A percentile compares a stretch with the other conserved stretches of the same genome.
phyloP scores from a whole-genome alignment of 2,329 filamentous ascomycete species.

The Xylaria sp. region DNA sequence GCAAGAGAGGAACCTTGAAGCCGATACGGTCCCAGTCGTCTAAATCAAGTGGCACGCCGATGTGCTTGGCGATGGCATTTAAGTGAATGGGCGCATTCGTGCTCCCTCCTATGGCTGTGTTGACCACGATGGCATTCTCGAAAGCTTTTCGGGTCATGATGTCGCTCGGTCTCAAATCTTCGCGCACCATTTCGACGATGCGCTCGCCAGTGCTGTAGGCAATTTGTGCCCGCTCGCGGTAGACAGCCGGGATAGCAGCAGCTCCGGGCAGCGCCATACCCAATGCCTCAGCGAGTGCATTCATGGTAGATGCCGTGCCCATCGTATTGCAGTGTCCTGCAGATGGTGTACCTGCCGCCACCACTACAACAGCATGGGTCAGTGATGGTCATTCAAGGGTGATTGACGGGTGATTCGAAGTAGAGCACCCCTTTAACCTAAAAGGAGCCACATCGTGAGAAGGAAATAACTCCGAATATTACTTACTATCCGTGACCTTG shows the following conservation, averaged over 20 bases:
- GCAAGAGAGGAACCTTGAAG: constrained; percentile 60
- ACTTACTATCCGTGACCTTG: constrained; percentile 54
- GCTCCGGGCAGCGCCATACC: constrained; percentile 64
- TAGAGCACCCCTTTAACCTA: too few relatives aligned
- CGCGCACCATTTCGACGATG: constrained; percentile 61
- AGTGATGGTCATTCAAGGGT: not conserved
- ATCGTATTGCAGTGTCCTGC: constrained; percentile 61
- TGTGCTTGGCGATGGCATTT: constrained; percentile 64
- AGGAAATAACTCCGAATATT: not conserved
- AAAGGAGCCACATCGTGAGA: not conserved
- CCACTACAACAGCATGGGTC: not conserved
- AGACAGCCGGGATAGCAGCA: constrained; percentile 61
- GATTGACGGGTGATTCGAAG: not conserved
- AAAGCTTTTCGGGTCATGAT: constrained; percentile 66
- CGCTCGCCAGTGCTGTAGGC: constrained; percentile 60
- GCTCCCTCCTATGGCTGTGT: constrained; percentile 65
- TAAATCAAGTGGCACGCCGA: constrained; percentile 60
- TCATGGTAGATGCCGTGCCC: constrained; percentile 65
- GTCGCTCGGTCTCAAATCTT: constrained; percentile 61
- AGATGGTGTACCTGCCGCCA: not conserved
- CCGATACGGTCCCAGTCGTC: constrained; percentile 66
- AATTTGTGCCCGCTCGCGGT: constrained; percentile 58
- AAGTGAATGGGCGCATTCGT: constrained; percentile 68
- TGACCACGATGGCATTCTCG: constrained; percentile 65
- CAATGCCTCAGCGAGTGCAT: constrained; percentile 61